These are phyloP conservation scores for Fulvia fulva DNA, from an alignment of 2,329 filamentous ascomycete species.

Conservation along the genomic window DNA sequence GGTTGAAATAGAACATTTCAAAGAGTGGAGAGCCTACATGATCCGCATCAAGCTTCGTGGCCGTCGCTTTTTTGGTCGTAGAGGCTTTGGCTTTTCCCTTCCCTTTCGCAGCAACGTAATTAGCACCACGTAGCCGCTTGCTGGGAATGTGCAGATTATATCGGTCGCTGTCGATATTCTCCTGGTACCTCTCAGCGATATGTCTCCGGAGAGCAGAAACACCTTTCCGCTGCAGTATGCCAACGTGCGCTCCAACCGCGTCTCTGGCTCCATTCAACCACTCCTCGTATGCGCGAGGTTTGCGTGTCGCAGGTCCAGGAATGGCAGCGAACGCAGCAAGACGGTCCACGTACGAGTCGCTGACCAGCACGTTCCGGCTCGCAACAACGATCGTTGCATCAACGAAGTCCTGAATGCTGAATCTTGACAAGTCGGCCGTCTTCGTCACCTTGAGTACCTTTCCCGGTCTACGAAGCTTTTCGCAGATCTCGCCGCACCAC, in stretches of 20 bases:
- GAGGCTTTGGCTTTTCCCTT: constrained; percentile 10
- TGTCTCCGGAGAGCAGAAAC: constrained; percentile 25
- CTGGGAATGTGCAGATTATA: constrained; percentile 39
- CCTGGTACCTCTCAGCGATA: constrained; percentile 23
- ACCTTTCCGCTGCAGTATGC: not conserved
- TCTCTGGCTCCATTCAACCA: constrained; percentile 44
- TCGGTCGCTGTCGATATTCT: constrained; percentile 12
- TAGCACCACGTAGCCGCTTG: constrained; percentile 26
- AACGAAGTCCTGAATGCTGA: constrained; percentile 44
- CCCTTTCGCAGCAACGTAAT: constrained; percentile 19
- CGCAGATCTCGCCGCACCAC: constrained; percentile 53
- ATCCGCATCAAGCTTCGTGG: constrained; percentile 9
- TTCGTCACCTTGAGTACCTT: constrained; percentile 44
- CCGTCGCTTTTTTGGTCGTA: constrained; percentile 5
- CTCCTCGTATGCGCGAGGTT: constrained; percentile 45
- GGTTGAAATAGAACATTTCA: constrained; percentile 58
- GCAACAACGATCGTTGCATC: constrained; percentile 54
- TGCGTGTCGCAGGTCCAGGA: constrained; percentile 11
- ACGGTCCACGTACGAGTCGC: constrained; percentile 45
- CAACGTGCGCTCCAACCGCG: too few relatives aligned
- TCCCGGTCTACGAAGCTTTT: constrained; percentile 36
- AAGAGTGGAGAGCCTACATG: constrained; percentile 37
- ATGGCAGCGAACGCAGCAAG: constrained; percentile 40
- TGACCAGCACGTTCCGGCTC: constrained; percentile 49
- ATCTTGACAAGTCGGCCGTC: constrained; percentile 37